A percentile compares a stretch with the other conserved stretches of the same genome.
These are phyloP conservation scores for Lycium ferocissimum DNA, from an alignment of 257 asterid species.

Conservation along the genomic window DNA sequence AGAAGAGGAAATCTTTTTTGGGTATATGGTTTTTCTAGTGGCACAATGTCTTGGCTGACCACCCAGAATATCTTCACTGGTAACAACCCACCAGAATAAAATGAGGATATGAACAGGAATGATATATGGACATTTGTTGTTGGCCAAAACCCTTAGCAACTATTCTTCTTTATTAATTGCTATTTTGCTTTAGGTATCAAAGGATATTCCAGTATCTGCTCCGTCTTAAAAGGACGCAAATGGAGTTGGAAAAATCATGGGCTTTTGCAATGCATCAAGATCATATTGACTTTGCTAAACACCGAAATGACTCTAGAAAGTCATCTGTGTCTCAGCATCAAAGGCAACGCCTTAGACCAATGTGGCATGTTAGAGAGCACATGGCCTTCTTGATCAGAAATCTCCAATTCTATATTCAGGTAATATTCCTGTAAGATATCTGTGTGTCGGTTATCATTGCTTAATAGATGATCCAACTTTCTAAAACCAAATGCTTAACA, in stretches of 20 bases:
- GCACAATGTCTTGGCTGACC: background rate
- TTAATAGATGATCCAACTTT: slow-evolving; percentile 6
- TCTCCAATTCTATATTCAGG: slow-evolving; percentile 97
- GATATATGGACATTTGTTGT: background rate
- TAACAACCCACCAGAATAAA: background rate
- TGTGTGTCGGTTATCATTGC: slow-evolving; percentile 7
- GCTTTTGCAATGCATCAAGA: slow-evolving; percentile 97
- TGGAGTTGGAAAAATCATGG: slow-evolving; percentile 99
- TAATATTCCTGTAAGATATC: slow-evolving; percentile 35
- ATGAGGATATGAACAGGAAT: background rate
- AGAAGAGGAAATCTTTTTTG: slow-evolving; percentile 23
- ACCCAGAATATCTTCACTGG: slow-evolving; percentile 9
- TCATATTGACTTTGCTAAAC: slow-evolving; percentile 77
- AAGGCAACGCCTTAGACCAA: slow-evolving; percentile 76
- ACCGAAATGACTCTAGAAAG: slow-evolving; percentile 50
- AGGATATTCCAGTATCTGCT: slow-evolving; percentile 94
- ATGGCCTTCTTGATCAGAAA: slow-evolving; percentile 98
- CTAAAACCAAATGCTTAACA: background rate
- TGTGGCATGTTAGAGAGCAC: slow-evolving; percentile 98
- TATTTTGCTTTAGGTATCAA: slow-evolving; percentile 66
- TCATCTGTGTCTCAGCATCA: slow-evolving; percentile 69
- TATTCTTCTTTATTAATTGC: slow-evolving; percentile 30
- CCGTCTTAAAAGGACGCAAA: slow-evolving; percentile 87
- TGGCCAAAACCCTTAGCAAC: slow-evolving; percentile 34
- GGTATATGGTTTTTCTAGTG: background rate